phyloP scores from a whole-genome alignment of 495 filamentous ascomycete genomes.

The Penicillium paxilli region DNA sequence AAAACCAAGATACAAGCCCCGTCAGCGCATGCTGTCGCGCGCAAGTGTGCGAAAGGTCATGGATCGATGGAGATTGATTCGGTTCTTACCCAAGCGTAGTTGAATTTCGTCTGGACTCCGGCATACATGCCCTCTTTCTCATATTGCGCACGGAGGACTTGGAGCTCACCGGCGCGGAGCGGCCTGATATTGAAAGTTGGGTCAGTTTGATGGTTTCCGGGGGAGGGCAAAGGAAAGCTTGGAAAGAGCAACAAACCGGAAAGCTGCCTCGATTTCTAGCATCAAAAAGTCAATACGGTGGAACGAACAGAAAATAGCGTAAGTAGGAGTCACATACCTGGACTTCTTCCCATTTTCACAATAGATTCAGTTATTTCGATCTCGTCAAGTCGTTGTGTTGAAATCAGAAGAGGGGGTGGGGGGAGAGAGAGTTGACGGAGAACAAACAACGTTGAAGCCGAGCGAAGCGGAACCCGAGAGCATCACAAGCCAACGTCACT shows the following conservation, averaged over 20 bases:
- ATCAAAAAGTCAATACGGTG: constrained; percentile 11
- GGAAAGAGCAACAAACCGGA: background rate
- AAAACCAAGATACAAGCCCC: background rate
- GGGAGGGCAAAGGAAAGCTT: background rate
- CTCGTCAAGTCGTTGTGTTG: too few relatives aligned
- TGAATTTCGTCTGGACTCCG: constrained; percentile 97
- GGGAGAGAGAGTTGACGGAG: background rate
- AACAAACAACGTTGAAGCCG: background rate
- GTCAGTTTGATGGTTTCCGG: constrained; percentile 12
- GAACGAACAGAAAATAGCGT: constrained; percentile 15
- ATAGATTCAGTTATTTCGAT: constrained; percentile 76
- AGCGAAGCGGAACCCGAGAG: background rate
- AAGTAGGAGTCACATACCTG: background rate
- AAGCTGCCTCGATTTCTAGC: background rate
- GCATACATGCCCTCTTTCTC: constrained; percentile 97
- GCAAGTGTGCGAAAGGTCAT: background rate
- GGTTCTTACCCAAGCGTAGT: constrained; percentile 92
- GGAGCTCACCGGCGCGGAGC: constrained; percentile 83
- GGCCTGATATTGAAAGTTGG: constrained; percentile 52
- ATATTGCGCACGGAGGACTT: constrained; percentile 89
- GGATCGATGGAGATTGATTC: background rate
- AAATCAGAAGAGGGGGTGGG: constrained; percentile 1
- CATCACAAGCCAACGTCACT: constrained; percentile 32
- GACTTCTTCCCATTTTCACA: constrained; percentile 24
- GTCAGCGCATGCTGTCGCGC: constrained; percentile 12